Evolutionary conservation across 2,329 filamentous ascomycete species (phyloP), one percentile per base, ranked within the genome.

Genomic region (Ophiosphaerella narmari): DNA sequence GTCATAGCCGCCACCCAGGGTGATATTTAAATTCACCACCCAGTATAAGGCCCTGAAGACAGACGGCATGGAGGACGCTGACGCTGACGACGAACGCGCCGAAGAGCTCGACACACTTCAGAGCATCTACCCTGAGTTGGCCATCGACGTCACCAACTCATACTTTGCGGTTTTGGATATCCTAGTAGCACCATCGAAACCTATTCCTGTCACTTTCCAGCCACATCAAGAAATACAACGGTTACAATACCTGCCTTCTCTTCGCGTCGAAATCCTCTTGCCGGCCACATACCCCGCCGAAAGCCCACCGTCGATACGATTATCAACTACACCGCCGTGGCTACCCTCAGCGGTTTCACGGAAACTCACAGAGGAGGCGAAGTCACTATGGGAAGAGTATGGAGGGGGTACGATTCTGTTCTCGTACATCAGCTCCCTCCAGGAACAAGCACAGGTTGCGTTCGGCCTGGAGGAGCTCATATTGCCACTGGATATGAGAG

Each of bases 71-170:
- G 65, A 63, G 11, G 64, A 63, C 12, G 33, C 44, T 7, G 45
- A 54, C n/a, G 6, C 49, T 9, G 78, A 81, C 14, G 83, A 86
- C 63, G 84, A 86, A 59, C 79, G 84, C 54, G 75, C 77, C 26
- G 78, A 85, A 59, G 84, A 87, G 70, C 74, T 87, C 39, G 78
- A 76, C 8, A 79, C 83, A 21, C 78, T 87, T 49, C 76, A 78
- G 38, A 83, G 84, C 42, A 87, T 87, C 48, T 87, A 78, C 52
- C 84, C 84, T 1, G 84, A 87, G 70, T 77, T 86, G 14, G 69
- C 73, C 29, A 67, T 81, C 50, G 76, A 84, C 45, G 63, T 77
- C 7, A 59, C 63, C 7, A 65, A 74, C 31, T 74, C 76, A 0
- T 64, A 62, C 29, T 70, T 72, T 47, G 82, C 82, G 1, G 77